Evolutionary conservation across 2,329 filamentous ascomycete species (phyloP).

Genomic region (Apiospora arundinis): DNA sequence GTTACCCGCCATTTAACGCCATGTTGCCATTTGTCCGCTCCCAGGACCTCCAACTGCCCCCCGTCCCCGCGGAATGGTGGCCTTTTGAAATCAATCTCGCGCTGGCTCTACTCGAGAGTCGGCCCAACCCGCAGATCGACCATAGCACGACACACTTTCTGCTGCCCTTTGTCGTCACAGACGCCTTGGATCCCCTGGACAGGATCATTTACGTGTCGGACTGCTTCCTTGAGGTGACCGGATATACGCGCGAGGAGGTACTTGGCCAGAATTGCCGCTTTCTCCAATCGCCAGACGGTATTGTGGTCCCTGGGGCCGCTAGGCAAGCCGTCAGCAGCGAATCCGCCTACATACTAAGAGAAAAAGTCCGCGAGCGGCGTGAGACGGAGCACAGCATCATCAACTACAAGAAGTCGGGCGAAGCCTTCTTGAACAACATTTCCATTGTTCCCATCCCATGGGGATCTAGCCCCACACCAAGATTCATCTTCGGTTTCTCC

Average conservation of each 20-base stretch:
- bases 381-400: slow-evolving; percentile 90
- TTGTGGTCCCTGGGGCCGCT: slow-evolving; percentile 75
- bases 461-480: slow-evolving; percentile 67
- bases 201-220: slow-evolving; percentile 93
- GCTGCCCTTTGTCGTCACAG: slow-evolving; percentile 90
- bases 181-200: slow-evolving; percentile 78
- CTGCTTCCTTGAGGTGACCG: slow-evolving; percentile 90
- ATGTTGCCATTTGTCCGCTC: not conserved
- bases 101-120: slow-evolving; percentile 80
- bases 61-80: not conserved
- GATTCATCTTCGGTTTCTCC: slow-evolving; percentile 89
- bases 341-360: slow-evolving; percentile 79
- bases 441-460: slow-evolving; percentile 92
- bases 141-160: slow-evolving; percentile 90
- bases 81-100: slow-evolving; percentile 84
- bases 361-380: slow-evolving; percentile 70
- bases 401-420: slow-evolving; percentile 90
- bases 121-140: slow-evolving; percentile 80
- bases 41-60: not conserved
- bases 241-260: slow-evolving; percentile 86
- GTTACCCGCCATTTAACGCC: not conserved
- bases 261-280: slow-evolving; percentile 89
- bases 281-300: slow-evolving; percentile 84
- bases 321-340: slow-evolving; percentile 86
- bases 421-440: slow-evolving; percentile 88